These are phyloP conservation scores for Elongisporangium undulatum DNA, from an alignment of 352 stramenopile species.

Conservation along the genomic window DNA sequence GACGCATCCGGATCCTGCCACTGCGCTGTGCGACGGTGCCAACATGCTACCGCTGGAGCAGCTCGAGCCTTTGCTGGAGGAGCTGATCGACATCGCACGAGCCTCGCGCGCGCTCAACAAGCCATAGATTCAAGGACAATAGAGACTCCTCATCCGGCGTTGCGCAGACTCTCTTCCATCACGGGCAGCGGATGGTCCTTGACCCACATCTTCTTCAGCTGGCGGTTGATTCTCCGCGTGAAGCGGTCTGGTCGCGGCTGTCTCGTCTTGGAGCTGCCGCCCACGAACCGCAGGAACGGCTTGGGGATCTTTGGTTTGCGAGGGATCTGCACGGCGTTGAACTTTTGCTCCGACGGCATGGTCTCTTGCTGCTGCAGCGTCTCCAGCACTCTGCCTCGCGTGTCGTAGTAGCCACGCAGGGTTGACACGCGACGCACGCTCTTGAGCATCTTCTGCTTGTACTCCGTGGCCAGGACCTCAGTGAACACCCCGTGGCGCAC, in stretches of 20 bases:
- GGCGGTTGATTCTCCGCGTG: conserved; percentile 77
- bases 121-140: conserved; percentile 2
- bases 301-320: conserved; percentile 76
- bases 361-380: conserved; percentile 27
- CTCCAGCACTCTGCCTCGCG: conserved; percentile 42
- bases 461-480: conserved; percentile 40
- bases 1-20: conserved; percentile 69
- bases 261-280: conserved; percentile 29
- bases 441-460: conserved; percentile 53
- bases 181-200: conserved; percentile 63
- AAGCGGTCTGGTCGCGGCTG: conserved; percentile 60
- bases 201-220: conserved; percentile 65
- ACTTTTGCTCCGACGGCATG: conserved; percentile 6
- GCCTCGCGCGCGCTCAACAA: conserved; percentile 34
- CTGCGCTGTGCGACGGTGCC: conserved; percentile 58
- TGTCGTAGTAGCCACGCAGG: conserved; percentile 53
- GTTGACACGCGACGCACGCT: conserved; percentile 42
- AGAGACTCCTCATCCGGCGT: conserved; percentile 30
- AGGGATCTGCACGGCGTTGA: conserved; percentile 18
- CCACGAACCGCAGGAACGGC: conserved; percentile 22
- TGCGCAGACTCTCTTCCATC: conserved; percentile 73
- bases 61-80: conserved; percentile 54
- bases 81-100: conserved; percentile 69
- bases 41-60: conserved; percentile 76
- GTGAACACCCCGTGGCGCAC: conserved; percentile 49